phyloP scores from a whole-genome alignment of 2,329 filamentous ascomycete species.

The Aspergillus sp. region DNA sequence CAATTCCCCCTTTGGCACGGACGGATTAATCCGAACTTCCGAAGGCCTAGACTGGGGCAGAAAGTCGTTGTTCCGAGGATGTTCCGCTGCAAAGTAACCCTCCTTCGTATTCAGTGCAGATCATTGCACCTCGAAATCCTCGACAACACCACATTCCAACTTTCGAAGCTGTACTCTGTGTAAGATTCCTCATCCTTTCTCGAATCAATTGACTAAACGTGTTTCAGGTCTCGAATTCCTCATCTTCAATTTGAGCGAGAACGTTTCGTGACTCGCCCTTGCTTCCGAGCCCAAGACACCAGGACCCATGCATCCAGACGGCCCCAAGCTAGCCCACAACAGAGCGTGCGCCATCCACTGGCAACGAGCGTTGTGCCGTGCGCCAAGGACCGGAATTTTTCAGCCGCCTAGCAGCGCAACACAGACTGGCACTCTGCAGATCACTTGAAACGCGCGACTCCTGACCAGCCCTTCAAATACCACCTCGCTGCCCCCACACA shows the following conservation, averaged over 20 bases:
- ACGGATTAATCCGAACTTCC: neutral
- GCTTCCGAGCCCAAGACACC: neutral
- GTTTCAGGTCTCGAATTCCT: neutral
- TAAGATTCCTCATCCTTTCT: neutral
- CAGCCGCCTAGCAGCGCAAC: neutral
- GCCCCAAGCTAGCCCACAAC: neutral
- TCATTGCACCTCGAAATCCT: neutral
- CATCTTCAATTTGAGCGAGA: neutral
- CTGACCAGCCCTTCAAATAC: neutral
- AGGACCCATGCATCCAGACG: neutral
- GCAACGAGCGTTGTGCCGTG: neutral
- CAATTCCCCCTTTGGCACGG: neutral
- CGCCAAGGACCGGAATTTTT: constrained; percentile 4
- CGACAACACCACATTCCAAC: neutral
- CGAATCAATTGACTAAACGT: neutral
- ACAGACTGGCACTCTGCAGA: neutral
- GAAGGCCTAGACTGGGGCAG: neutral
- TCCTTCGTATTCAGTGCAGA: constrained; percentile 6
- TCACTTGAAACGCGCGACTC: neutral
- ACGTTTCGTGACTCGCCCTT: too few relatives aligned
- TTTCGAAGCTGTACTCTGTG: neutral
- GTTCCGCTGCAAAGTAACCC: neutral
- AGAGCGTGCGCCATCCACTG: neutral
- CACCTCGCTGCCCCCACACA: neutral
- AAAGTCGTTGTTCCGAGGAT: neutral